Percentiles rank a stretch among this genome's conserved stretches.
Conservation (phyloP, 352 stramenopile genomes). For the Globisporangium apiculatum region DNA sequence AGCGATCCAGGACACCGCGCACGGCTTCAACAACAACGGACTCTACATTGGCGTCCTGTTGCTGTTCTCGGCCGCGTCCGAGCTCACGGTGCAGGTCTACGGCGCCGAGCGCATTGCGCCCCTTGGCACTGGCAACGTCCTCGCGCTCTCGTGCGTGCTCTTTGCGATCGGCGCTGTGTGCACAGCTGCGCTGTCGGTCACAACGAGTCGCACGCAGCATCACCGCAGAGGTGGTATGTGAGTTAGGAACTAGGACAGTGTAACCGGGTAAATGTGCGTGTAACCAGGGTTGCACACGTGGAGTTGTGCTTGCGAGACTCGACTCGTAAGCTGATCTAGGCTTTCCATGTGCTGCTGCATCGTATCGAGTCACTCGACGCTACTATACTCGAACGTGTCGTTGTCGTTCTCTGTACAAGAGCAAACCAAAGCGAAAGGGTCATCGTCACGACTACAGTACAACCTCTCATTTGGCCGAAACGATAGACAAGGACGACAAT, state of each 20-base stretch:
- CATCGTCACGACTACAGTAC: too few species aligned
- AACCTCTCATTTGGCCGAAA: too few species aligned
- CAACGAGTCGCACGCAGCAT: too few species aligned
- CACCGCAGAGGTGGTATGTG: too few species aligned
- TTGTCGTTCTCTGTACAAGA: too few species aligned
- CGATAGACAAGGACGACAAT: too few species aligned
- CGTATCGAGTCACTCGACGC: background rate
- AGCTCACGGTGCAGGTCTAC: conserved; percentile 70
- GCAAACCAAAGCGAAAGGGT: too few species aligned
- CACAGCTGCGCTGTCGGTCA: background rate
- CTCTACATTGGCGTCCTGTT: conserved; percentile 69
- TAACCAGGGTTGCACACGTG: too few species aligned
- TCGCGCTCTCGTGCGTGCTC: background rate
- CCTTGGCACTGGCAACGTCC: conserved; percentile 56
- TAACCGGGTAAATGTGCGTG: too few species aligned
- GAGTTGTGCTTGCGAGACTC: background rate
- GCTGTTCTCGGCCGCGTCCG: conserved; percentile 52
- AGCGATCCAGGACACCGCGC: conserved; percentile 52
- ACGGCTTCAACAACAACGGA: conserved; percentile 76
- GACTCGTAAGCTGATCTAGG: background rate
- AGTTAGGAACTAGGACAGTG: too few species aligned
- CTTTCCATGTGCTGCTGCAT: background rate
- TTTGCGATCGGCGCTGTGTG: background rate
- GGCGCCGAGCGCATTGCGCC: conserved; percentile 56
- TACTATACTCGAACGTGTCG: too few species aligned